phyloP scores from a whole-genome alignment of 2,329 filamentous ascomycete genomes.

The Microdochium trichocladiopsis region DNA sequence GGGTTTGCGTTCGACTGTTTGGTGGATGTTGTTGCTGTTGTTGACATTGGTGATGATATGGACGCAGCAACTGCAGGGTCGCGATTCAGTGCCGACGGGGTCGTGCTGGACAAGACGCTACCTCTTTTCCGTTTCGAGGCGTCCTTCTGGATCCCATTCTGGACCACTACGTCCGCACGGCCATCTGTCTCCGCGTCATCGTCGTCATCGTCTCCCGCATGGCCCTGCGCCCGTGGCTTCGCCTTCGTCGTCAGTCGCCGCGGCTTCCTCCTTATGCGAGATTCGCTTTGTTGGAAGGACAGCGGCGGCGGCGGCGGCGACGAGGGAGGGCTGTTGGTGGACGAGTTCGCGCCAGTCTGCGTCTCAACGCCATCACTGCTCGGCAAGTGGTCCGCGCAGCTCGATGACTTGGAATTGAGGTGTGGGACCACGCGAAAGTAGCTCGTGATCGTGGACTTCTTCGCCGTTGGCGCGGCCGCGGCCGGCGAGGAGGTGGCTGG shows the following conservation, averaged over 20 bases:
- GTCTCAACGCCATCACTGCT: constrained; percentile 2
- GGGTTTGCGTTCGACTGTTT: constrained; percentile 4
- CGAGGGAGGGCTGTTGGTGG: constrained; percentile 7
- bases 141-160: neutral
- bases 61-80: no score
- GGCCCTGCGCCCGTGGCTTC: constrained; percentile 1
- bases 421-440: constrained; percentile 18
- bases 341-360: constrained; percentile 9
- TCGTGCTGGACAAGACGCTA: no score
- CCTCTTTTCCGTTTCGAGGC: no score
- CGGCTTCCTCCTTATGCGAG: constrained; percentile 12
- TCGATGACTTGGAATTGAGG: constrained; percentile 2
- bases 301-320: constrained; percentile 24
- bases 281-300: constrained; percentile 12
- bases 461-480: constrained; percentile 5
- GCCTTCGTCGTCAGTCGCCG: constrained; percentile 24
- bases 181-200: constrained; percentile 4
- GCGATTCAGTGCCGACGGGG: no score
- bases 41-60: constrained; percentile 3
- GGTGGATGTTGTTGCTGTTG: constrained; percentile 3
- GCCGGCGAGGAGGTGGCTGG: constrained; percentile 3
- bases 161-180: neutral
- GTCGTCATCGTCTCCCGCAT: constrained; percentile 5
- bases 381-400: neutral
- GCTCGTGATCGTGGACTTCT: constrained; percentile 19